Evolutionary conservation across 257 asterid species (phyloP), one percentile per base, ranked within the genome.

Genomic region (Petrea volubilis): DNA sequence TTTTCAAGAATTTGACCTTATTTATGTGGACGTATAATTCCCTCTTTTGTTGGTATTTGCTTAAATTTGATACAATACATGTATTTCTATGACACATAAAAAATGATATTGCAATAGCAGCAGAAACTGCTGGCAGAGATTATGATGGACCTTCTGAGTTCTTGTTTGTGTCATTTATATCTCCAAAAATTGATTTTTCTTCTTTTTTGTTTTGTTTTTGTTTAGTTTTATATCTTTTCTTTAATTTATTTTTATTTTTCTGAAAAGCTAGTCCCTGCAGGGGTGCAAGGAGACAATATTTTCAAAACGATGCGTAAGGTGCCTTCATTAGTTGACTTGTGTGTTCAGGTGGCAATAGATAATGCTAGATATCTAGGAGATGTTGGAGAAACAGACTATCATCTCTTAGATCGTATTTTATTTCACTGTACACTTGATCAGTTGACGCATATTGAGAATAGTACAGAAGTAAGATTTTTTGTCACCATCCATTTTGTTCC

Each of bases 271-370:
- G 49, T 70, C 17, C 31, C 46, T 69, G 74, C 68, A 66, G 81
- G 65, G 79, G 74, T 67, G 60, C 73, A 5, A 76, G 78, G 73
- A 50, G 70, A 46, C 29, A 28, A 40, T 57, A 43, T 23, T 36
- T 58, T 23, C 73, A 40, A 23, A 52, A 74, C n/a, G 80, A 77
- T 46, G 79, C 68, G 10, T 4, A 65, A 59, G 79, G 76, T 63
- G 29, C 98, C 98, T 33, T 83, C 98, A 0, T 78, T 93, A 74
- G 91, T 90, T 53, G 98, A 93, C 81, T 81, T 90, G 17, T 88
- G 95, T 74, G 92, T 93, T 68, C 87, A 69, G 77, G 18, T 74
- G 60, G 97, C 91, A 8, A 73, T 94, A 74, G 89, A 83, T 74
- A 88, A 91, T 80, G 85, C 89, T 69, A 75, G 90, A 69, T 88